Percentiles rank a stretch among this genome's conserved stretches.
These are phyloP conservation scores for Cystofilobasidium ferigula DNA, from an alignment of 768 basidiomycete genomes.

Conservation along the genomic window DNA sequence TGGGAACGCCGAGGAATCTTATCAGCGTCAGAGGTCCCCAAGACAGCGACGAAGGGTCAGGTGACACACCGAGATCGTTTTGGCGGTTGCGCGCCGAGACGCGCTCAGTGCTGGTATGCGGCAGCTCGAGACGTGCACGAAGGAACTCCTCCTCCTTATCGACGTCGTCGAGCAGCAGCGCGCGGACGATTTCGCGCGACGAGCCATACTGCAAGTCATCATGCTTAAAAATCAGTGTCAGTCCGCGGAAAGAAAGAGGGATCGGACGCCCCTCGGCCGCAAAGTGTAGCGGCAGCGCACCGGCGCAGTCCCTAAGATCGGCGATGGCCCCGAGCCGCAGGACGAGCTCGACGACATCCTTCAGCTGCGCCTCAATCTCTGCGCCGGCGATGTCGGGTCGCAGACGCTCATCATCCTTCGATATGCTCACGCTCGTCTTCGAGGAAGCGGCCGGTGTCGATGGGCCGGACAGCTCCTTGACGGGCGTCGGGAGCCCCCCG, in stretches of 20 bases:
- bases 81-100: conserved; percentile 3
- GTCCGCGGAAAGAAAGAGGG: not conserved
- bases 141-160: not conserved
- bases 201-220: conserved; percentile 7
- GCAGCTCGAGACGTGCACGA: not conserved
- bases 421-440: too few species aligned
- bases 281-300: conserved; percentile 13
- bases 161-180: conserved; percentile 8
- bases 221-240: not conserved
- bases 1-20: not conserved
- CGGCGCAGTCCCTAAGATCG: conserved; percentile 4
- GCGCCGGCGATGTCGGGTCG: not conserved
- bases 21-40: not conserved
- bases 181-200: conserved; percentile 13
- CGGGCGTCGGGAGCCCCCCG: too few species aligned
- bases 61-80: not conserved
- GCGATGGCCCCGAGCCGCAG: conserved; percentile 9
- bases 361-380: conserved; percentile 3
- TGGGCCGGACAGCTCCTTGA: too few species aligned
- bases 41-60: not conserved
- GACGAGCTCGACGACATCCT: not conserved
- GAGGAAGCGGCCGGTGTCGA: too few species aligned
- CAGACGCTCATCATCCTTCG: too few species aligned
- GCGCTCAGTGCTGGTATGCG: not conserved
- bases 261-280: conserved; percentile 6